Conservation (phyloP, 495 filamentous ascomycete genomes). For the Xylaria bambusicola region DNA sequence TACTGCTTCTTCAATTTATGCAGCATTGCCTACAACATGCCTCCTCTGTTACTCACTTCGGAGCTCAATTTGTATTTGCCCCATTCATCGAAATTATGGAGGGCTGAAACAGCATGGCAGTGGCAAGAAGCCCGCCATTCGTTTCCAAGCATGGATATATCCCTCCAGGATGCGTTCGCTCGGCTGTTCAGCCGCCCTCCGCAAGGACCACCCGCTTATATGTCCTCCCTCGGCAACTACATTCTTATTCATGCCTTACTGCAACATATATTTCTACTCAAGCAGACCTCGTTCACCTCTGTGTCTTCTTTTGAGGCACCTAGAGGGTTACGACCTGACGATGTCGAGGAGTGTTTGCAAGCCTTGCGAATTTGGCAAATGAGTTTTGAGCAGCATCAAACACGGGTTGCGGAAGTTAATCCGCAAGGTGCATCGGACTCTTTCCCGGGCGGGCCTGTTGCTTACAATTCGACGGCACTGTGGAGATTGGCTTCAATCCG, state of each 20-base stretch:
- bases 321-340: slow-evolving; percentile 51
- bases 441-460: slow-evolving; percentile 59
- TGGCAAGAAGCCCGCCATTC: slow-evolving; percentile 52
- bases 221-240: slow-evolving; percentile 66
- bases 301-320: slow-evolving; percentile 46
- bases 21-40: slow-evolving; percentile 59
- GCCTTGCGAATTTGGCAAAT: slow-evolving; percentile 65
- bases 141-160: slow-evolving; percentile 44
- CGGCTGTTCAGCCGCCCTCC: slow-evolving; percentile 47
- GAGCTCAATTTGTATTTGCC: slow-evolving; percentile 65
- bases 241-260: slow-evolving; percentile 68
- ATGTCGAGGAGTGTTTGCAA: slow-evolving; percentile 59
- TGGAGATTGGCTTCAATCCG: slow-evolving; percentile 68
- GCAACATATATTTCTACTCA: slow-evolving; percentile 68
- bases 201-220: slow-evolving; percentile 52
- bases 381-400: slow-evolving; percentile 59
- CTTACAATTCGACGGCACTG: slow-evolving; percentile 68
- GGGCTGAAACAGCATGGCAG: slow-evolving; percentile 51
- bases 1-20: slow-evolving; percentile 63
- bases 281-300: slow-evolving; percentile 55
- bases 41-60: slow-evolving; percentile 60
- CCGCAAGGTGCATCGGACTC: slow-evolving; percentile 38
- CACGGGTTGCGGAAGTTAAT: slow-evolving; percentile 39
- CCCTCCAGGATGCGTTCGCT: slow-evolving; percentile 53
- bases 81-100: slow-evolving; percentile 54